These are phyloP conservation scores for Gossypium anomalum DNA, from an alignment of 345 rosid species.

Conservation along the genomic window DNA sequence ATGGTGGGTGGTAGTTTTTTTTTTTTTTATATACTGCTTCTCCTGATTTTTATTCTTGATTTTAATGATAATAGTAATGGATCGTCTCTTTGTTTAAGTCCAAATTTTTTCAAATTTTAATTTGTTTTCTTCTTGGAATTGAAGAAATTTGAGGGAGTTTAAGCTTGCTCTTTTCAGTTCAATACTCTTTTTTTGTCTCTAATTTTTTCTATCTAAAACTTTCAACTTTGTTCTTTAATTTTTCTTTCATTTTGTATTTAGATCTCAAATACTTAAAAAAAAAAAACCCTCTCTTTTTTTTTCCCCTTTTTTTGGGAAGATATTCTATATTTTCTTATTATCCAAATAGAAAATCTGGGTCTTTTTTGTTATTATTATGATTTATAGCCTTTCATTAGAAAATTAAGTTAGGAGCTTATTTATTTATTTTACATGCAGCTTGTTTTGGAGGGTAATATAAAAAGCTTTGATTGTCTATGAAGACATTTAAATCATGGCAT, in stretches of 20 bases:
- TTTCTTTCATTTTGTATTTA: neutral
- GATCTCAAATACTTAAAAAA: neutral
- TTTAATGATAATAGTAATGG: too few species aligned
- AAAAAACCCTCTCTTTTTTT: neutral
- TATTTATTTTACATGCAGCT: constrained; percentile 21
- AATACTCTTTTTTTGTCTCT: neutral
- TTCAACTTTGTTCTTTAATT: neutral
- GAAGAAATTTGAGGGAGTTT: neutral
- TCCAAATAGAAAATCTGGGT: neutral
- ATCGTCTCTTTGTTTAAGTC: neutral
- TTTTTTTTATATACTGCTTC: neutral
- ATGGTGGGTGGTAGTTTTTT: neutral
- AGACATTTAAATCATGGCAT: constrained; percentile 62
- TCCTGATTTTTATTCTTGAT: too few species aligned
- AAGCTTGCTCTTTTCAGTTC: neutral
- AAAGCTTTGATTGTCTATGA: constrained; percentile 51
- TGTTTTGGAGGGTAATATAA: constrained; percentile 34
- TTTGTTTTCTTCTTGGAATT: neutral
- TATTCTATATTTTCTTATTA: neutral
- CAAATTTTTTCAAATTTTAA: neutral
- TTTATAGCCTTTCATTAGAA: constrained; percentile 1
- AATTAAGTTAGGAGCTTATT: neutral
- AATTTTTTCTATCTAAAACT: neutral
- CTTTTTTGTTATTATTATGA: neutral
- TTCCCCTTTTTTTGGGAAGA: neutral